phyloP scores from a whole-genome alignment of 805 yeast species.

The Komagataella pastoris region DNA sequence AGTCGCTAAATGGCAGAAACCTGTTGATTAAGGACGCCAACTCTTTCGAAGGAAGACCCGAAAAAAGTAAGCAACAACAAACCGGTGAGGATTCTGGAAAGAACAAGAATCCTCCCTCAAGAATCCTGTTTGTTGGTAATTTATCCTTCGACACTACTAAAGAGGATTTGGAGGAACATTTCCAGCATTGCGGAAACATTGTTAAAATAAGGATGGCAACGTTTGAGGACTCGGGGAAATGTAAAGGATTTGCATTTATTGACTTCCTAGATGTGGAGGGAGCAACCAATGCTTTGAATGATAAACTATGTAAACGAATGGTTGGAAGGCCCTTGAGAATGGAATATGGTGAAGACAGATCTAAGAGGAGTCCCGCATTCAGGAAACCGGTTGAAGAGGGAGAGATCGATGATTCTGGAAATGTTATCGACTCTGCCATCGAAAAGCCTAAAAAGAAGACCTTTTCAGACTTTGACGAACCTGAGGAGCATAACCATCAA shows the following conservation, averaged over 20 bases:
- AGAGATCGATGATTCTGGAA: constrained; percentile 2
- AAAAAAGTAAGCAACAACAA: constrained; percentile 18
- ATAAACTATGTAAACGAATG: constrained; percentile 49
- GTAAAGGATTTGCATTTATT: constrained; percentile 91
- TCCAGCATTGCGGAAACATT: constrained; percentile 87
- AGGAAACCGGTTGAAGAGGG: constrained; percentile 1
- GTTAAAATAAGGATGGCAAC: constrained; percentile 86
- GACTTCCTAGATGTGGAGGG: constrained; percentile 76
- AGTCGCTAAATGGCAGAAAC: constrained; percentile 69
- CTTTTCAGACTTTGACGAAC: neutral
- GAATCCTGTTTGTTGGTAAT: constrained; percentile 87
- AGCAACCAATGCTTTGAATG: constrained; percentile 72
- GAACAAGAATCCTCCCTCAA: constrained; percentile 75
- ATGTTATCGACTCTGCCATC: neutral
- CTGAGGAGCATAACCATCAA: neutral
- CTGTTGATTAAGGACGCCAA: constrained; percentile 70
- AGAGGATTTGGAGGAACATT: constrained; percentile 64
- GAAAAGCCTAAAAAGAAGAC: neutral
- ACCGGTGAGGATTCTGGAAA: constrained; percentile 22
- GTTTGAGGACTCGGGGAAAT: constrained; percentile 91
- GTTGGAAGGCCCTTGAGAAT: constrained; percentile 68
- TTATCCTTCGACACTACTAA: constrained; percentile 84
- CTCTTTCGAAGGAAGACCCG: constrained; percentile 83
- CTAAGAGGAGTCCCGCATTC: constrained; percentile 45
- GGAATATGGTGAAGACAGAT: constrained; percentile 93